Evolutionary conservation across 164 flowering plant species (phyloP), one percentile per base, ranked within the genome.

Genomic region (Liriodendron chinense): DNA sequence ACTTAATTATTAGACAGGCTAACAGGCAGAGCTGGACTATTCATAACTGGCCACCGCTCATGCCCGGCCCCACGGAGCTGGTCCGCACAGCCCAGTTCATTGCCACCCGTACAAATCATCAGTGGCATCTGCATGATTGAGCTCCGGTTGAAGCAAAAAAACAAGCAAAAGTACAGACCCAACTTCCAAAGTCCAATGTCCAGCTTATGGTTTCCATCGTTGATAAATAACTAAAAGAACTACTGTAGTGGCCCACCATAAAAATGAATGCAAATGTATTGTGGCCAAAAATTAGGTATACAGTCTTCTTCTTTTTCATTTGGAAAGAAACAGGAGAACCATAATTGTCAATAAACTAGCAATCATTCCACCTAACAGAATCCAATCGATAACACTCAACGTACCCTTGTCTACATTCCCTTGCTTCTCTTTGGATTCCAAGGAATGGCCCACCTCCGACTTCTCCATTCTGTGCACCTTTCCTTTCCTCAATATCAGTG

Each of bases 361-460:
- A 73, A 89, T 26, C 48, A 89, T 84, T 73, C 92, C 98, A 73
- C 82, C 85, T 1, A 94, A 72, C 49, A 92, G 86, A 69, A 79
- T 85, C 84, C 78, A 76, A 83, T 94, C 94, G 63, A 89, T 65
- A 68, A 69, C 9, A 72, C 74, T 77, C 81, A 89, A 83, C 13
- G 72, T 66, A 62, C 22, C 22, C 53, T 59, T 47, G 68, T 70
- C 78, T 14, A 49, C 21, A 1, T 26, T 5, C 25, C 22, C 79
- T 56, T 68, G 74, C 78, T 82, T 76, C 73, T 64, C 76, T 59
- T 66, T 61, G 4, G 79, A 26, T 72, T 23, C 76, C 23, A 65
- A 28, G 12, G 48, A 73, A 47, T 73, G 62, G 13, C 25, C 80
- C 34, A 43, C 72, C 47, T 82, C 85, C 62, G 3, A 16, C 66